These are phyloP conservation scores for Plasmodium gaboni DNA, from an alignment of 169 alveolate species.

Conservation along the genomic window DNA sequence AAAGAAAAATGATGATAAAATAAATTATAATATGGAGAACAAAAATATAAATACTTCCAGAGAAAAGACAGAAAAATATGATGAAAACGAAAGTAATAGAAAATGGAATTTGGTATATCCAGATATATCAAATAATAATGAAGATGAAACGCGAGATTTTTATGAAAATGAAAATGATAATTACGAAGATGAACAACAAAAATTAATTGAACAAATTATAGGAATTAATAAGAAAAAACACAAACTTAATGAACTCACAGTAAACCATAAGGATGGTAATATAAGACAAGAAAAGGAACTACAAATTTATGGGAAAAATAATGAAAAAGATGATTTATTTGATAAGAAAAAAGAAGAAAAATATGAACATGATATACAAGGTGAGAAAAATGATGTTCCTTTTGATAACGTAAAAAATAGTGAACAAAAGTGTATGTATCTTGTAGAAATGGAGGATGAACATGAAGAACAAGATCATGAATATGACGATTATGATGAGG, in stretches of 20 bases:
- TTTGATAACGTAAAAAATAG: background rate
- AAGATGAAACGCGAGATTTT: background rate
- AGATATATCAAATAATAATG: background rate
- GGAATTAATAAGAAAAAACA: background rate
- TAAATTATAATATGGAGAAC: background rate
- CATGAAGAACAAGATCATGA: background rate
- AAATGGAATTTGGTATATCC: background rate
- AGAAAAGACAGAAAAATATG: background rate
- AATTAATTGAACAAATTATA: constrained; percentile 4
- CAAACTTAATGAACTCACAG: constrained; percentile 6
- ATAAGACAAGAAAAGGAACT: background rate
- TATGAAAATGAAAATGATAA: background rate
- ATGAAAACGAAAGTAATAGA: background rate
- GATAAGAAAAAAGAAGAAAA: constrained; percentile 21
- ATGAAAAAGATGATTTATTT: constrained; percentile 11
- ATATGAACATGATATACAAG: constrained; percentile 16
- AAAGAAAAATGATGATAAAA: background rate
- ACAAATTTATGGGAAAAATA: constrained; percentile 12
- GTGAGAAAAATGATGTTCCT: background rate
- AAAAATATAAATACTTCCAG: background rate
- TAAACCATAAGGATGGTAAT: constrained; percentile 8
- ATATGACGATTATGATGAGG: background rate
- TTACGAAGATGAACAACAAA: constrained; percentile 10
- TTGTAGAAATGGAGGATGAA: background rate
- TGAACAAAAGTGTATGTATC: background rate